A percentile compares a stretch with the other conserved stretches of the same genome.
phyloP scores from a whole-genome alignment of 495 filamentous ascomycete species.

The Glonium stellatum region DNA sequence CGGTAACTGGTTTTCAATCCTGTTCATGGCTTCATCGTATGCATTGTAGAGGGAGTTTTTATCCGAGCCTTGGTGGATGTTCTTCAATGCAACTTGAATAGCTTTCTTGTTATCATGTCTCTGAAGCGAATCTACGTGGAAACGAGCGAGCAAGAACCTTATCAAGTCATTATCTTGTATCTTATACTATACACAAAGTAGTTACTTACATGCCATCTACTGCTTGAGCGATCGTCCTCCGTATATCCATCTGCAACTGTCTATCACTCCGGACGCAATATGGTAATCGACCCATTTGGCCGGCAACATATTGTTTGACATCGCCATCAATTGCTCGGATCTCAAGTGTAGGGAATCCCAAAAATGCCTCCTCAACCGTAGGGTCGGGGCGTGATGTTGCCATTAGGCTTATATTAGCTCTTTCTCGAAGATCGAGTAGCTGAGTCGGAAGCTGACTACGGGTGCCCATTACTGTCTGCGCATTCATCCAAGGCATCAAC shows the following conservation, averaged over 20 bases:
- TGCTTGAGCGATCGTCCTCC: slow-evolving; percentile 3
- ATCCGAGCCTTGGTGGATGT: background rate
- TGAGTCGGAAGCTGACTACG: slow-evolving; percentile 23
- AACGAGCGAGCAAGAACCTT: slow-evolving; percentile 50
- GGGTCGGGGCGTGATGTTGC: slow-evolving; percentile 12
- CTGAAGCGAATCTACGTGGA: slow-evolving; percentile 44
- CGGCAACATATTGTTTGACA: slow-evolving; percentile 10
- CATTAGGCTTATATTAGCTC: slow-evolving; percentile 20
- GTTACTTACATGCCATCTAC: slow-evolving; percentile 17
- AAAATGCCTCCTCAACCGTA: slow-evolving; percentile 5
- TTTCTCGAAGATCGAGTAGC: slow-evolving; percentile 30
- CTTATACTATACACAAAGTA: no score
- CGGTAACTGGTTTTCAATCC: slow-evolving; percentile 36
- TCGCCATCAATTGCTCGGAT: slow-evolving; percentile 15
- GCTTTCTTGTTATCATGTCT: slow-evolving; percentile 30
- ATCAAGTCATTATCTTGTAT: no score
- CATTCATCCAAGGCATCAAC: slow-evolving; percentile 45
- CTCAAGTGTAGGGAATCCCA: slow-evolving; percentile 7
- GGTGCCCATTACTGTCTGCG: slow-evolving; percentile 22
- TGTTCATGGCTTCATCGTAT: slow-evolving; percentile 40
- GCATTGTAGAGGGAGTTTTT: slow-evolving; percentile 18
- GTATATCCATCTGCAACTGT: background rate
- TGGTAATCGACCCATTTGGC: slow-evolving; percentile 8
- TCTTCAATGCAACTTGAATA: slow-evolving; percentile 24
- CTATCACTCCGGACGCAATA: slow-evolving; percentile 4